Base-by-base conservation (phyloP, 2,329 filamentous ascomycete species). In the Phyllosticta capitalensis region DNA sequence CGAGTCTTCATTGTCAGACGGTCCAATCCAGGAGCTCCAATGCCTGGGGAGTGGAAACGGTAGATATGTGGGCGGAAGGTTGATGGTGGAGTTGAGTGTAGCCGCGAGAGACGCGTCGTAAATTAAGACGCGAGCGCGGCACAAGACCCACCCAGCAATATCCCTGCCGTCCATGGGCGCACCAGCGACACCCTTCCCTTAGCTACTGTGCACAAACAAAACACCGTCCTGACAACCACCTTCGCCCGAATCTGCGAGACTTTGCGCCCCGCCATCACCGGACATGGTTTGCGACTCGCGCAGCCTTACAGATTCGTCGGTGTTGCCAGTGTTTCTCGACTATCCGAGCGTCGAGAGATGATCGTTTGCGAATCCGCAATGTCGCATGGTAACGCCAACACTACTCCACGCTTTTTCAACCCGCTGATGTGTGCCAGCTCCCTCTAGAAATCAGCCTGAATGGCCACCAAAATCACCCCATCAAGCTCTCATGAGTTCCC, bases 401-500 rank as follows among this genome's bases (percentile, higher is more conserved):
- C 58, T 45, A 45, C 12, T 30, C 10, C 26, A 14, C 45, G 10
- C 52, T 30, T 49, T 22, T 21, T 33, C 52, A 10, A 28, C 52
- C 19, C 51, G 45, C 58, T 59, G 50, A 59, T 22, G 10, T 20
- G 20, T 10, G 5, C 17, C 55, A 60, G 55, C 53, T 71, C 72
- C 64, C 45, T 22, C 61, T 55, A 51, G 73, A 38, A 73, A 78
- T 65, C 70, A 71, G 70, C 74, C 71, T 63, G 75, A 69, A 61
- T 87, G 84, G 84, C 84, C 84, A 60, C 84, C 84, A 19, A 78
- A 80, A 66, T 86, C 83, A 20, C 83, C 84, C 17, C 78, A 80
- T 65, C 81, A 85, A 63, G 84, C 83, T 21, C 75, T 86, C 17
- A 73, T 86, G 61, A 83, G 80, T 69, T 86, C 92, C 3, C 92